Percentiles rank a stretch among this genome's conserved stretches.
Conservation (phyloP, 768 basidiomycete species). For the Butyriboletus loyo region DNA sequence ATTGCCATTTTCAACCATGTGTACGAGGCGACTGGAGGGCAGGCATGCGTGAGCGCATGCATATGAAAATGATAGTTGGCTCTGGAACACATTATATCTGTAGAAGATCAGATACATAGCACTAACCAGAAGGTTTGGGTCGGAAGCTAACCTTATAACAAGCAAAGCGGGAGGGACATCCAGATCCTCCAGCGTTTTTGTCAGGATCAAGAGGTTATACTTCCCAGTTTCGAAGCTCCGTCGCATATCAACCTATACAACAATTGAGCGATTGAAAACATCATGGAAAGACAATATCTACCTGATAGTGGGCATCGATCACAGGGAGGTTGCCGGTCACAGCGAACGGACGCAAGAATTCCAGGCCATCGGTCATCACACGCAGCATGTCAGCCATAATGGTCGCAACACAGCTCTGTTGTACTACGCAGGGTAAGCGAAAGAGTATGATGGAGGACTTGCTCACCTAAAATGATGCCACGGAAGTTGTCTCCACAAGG, state of each 20-base stretch:
- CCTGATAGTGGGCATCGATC: constrained; percentile 33
- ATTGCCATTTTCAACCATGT: constrained; percentile 61
- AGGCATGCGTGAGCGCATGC: constrained; percentile 47
- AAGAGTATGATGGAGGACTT: constrained; percentile 32
- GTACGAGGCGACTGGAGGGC: constrained; percentile 51
- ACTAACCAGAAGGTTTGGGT: neutral
- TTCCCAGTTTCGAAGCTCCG: constrained; percentile 51
- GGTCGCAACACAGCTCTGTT: constrained; percentile 49
- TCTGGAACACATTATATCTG: constrained; percentile 49
- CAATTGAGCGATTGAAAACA: constrained; percentile 4
- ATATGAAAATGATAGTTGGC: constrained; percentile 58
- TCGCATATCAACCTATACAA: constrained; percentile 44
- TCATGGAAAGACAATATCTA: constrained; percentile 12
- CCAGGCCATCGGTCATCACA: constrained; percentile 47
- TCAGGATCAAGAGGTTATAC: constrained; percentile 62
- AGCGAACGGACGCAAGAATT: constrained; percentile 54
- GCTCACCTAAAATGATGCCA: constrained; percentile 64
- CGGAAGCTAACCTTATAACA: constrained; percentile 54
- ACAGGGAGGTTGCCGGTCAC: constrained; percentile 39
- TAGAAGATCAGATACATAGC: constrained; percentile 5
- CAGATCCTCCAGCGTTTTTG: constrained; percentile 57
- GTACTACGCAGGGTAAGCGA: constrained; percentile 41
- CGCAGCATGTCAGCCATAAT: constrained; percentile 58
- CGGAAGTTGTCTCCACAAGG: constrained; percentile 57
- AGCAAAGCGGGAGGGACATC: constrained; percentile 55